Evolutionary conservation across 108 stramenopile genomes (phyloP), one percentile per base, ranked within the genome.

Genomic region (Pelagomonas calceolata): DNA sequence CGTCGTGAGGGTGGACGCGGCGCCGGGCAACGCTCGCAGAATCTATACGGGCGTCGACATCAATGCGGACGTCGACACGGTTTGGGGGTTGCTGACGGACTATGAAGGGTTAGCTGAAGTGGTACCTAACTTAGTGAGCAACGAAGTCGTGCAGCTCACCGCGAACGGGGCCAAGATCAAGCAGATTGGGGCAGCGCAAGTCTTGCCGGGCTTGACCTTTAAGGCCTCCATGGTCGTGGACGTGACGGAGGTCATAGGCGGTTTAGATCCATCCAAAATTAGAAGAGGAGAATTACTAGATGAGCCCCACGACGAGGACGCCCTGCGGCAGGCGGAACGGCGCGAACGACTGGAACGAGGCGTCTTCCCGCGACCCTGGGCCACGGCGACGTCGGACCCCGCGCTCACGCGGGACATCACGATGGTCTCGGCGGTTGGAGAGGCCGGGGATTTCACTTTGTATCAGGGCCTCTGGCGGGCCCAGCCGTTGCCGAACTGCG

Each of bases 391-490:
- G 15, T 65, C 4, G 4, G 16, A 64, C 12, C 51, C 51, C 32
- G 29, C 12, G 12, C 32, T 44, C 71, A 30, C 10, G 32, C 79
- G 79, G 68, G 92, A 94, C 69, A 91, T 94, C 64, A 89, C 90
- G 16, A 94, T 94, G 92, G 90, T 91, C 74, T 87, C 84, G 66
- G 82, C 90, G 36, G 79, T 69, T 36, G 78, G 86, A 64, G 92
- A 94, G 69, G 87, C 90, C 77, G 92, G 92, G 35, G 92, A 94
- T 68, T 94, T 94, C 71, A 82, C 89, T 17, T 73, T 91, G 76
- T 94, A 94, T 74, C 92, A 94, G 79, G 92, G 92, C 35, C 87
- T 94, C 18, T 94, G 92, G 92, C 70, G 90, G 46, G 88, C 91
- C 89, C 92, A 94, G 72, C 88, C 90, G 4, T 70, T 94, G 45